These are phyloP conservation scores for Trichosporon asahii DNA, from an alignment of 1,284 basidiomycete genomes.

Conservation along the genomic window DNA sequence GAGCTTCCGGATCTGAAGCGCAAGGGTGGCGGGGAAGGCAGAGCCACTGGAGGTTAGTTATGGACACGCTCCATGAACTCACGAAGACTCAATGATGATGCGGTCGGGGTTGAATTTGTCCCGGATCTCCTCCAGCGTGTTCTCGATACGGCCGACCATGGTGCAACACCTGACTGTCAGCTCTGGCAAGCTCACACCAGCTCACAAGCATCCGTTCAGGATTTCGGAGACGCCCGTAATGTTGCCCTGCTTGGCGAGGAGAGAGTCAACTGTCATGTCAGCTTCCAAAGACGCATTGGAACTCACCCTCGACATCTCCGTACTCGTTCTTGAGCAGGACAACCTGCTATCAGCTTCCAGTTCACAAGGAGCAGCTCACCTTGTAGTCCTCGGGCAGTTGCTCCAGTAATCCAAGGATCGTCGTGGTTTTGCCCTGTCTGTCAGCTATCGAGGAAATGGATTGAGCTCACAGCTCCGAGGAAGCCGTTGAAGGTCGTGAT, in stretches of 20 bases:
- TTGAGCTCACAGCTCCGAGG: slow-evolving; percentile 41
- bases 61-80: slow-evolving; percentile 39
- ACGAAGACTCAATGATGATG: slow-evolving; percentile 91
- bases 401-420: slow-evolving; percentile 76
- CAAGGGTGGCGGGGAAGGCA: slow-evolving; percentile 69
- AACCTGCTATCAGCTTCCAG: slow-evolving; percentile 54
- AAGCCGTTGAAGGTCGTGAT: slow-evolving; percentile 85
- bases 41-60: slow-evolving; percentile 63
- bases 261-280: slow-evolving; percentile 66
- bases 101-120: slow-evolving; percentile 78
- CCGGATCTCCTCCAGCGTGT: slow-evolving; percentile 78
- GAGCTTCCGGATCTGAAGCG: slow-evolving; percentile 83
- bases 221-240: slow-evolving; percentile 83
- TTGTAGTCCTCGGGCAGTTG: slow-evolving; percentile 72
- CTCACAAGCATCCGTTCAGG: slow-evolving; percentile 84
- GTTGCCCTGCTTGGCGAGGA: slow-evolving; percentile 75
- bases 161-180: slow-evolving; percentile 68
- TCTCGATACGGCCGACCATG: slow-evolving; percentile 86
- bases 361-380: slow-evolving; percentile 6
- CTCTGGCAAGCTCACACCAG: background rate
- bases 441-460: slow-evolving; percentile 9
- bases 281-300: background rate
- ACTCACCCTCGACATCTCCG: slow-evolving; percentile 48
- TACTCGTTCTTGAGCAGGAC: slow-evolving; percentile 68
- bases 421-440: slow-evolving; percentile 54